A percentile compares a stretch with the other conserved stretches of the same genome.
phyloP scores from a whole-genome alignment of 2,329 filamentous ascomycete species.

The Fusarium heterosporum region DNA sequence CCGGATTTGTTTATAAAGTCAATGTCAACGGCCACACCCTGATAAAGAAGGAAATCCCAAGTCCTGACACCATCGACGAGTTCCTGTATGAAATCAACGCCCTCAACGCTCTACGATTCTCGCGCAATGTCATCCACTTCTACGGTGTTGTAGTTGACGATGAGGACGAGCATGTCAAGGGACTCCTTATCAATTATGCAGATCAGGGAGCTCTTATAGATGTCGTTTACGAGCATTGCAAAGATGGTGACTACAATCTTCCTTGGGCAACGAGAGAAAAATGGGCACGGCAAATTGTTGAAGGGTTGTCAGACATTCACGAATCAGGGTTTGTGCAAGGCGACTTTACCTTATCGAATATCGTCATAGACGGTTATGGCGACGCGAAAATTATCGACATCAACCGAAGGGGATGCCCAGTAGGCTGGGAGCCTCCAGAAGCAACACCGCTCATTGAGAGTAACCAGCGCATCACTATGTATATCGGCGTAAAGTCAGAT shows the following conservation, averaged over 20 bases:
- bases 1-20: constrained; percentile 97
- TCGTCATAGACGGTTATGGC: constrained; percentile 86
- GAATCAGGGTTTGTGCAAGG: constrained; percentile 97
- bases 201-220: constrained; percentile 90
- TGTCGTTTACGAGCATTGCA: constrained; percentile 82
- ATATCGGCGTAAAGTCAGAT: constrained; percentile 98
- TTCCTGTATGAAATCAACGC: constrained; percentile 98
- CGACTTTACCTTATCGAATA: constrained; percentile 96
- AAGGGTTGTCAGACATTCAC: constrained; percentile 91
- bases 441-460: constrained; percentile 86
- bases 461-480: constrained; percentile 93
- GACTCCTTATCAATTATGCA: constrained; percentile 88
- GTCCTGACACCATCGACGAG: constrained; percentile 93
- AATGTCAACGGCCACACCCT: constrained; percentile 73
- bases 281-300: constrained; percentile 93
- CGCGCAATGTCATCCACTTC: constrained; percentile 83
- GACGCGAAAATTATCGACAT: constrained; percentile 98
- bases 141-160: constrained; percentile 92
- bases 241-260: constrained; percentile 65
- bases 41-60: constrained; percentile 98
- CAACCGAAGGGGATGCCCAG: constrained; percentile 94
- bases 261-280: constrained; percentile 80
- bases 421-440: constrained; percentile 97
- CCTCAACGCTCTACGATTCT: constrained; percentile 79
- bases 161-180: constrained; percentile 84